phyloP scores from a whole-genome alignment of 257 asterid species.

The Solanum gracilifrons region DNA sequence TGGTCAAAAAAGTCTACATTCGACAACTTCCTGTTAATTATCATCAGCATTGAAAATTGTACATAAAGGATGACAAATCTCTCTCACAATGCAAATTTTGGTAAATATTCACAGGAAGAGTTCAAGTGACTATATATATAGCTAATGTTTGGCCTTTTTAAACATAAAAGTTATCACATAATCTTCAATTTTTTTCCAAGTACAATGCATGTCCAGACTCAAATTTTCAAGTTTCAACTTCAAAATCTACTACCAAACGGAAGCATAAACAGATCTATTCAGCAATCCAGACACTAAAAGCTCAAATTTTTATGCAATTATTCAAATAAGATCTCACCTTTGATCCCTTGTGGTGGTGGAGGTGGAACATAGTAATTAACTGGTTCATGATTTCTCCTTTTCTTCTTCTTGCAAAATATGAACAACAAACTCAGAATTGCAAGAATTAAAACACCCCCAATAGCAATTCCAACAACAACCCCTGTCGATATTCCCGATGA shows the following conservation, averaged over 20 bases:
- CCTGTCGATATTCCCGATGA: constrained; percentile 34
- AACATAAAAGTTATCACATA: neutral
- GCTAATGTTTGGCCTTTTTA: neutral
- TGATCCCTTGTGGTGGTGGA: constrained; percentile 42
- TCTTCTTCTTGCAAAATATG: constrained; percentile 54
- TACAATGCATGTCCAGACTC: neutral
- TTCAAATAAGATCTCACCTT: constrained; percentile 31
- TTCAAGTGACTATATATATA: neutral
- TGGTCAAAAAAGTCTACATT: neutral
- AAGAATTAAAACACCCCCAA: constrained; percentile 51
- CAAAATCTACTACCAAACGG: neutral
- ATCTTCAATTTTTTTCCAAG: neutral
- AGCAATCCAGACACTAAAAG: neutral
- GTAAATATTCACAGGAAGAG: neutral
- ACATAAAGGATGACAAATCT: neutral
- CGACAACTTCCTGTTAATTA: neutral
- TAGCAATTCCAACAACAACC: constrained; percentile 50
- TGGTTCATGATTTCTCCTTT: constrained; percentile 33
- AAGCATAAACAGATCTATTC: neutral
- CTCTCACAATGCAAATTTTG: neutral
- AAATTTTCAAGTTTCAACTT: neutral
- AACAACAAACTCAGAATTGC: constrained; percentile 35
- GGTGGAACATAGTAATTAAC: constrained; percentile 40
- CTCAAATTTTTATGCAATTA: neutral
- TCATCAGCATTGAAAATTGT: neutral